Percentiles rank a stretch among this genome's conserved stretches.
These are phyloP conservation scores for Lentinula sp. DNA, from an alignment of 768 basidiomycete species.

Conservation along the genomic window DNA sequence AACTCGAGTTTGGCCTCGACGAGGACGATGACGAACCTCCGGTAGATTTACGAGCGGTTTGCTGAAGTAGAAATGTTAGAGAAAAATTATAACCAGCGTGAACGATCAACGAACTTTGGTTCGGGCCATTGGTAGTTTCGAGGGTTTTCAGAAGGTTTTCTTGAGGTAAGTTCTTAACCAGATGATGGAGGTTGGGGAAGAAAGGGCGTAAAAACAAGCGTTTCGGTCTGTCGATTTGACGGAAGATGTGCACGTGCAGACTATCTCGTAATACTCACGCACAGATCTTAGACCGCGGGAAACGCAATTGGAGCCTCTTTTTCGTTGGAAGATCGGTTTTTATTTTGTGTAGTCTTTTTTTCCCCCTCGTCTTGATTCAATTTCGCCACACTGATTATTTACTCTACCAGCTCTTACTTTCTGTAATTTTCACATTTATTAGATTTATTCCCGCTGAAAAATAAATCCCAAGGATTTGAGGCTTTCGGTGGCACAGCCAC, in stretches of 20 bases:
- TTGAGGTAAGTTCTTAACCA: conserved; percentile 17
- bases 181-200: conserved; percentile 32
- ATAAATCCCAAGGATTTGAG: not conserved
- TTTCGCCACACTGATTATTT: not conserved
- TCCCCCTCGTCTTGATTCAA: not conserved
- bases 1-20: conserved; percentile 9
- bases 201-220: conserved; percentile 16
- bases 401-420: not conserved
- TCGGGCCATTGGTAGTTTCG: conserved; percentile 61
- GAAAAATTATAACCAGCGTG: conserved; percentile 6
- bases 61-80: conserved; percentile 43
- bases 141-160: conserved; percentile 15
- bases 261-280: not conserved
- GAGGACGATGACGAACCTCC: conserved; percentile 60
- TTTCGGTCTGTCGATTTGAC: not conserved
- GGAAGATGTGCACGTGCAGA: conserved; percentile 4
- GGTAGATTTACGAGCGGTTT: conserved; percentile 99
- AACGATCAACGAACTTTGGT: conserved; percentile 58
- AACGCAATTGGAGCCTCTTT: conserved; percentile 2
- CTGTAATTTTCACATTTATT: not conserved
- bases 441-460: not conserved
- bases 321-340: conserved; percentile 2
- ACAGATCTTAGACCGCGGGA: conserved; percentile 3
- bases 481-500: not conserved
- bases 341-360: not conserved